Conservation (phyloP, 2,329 filamentous ascomycete species). For the Orbilia blumenaviensis region DNA sequence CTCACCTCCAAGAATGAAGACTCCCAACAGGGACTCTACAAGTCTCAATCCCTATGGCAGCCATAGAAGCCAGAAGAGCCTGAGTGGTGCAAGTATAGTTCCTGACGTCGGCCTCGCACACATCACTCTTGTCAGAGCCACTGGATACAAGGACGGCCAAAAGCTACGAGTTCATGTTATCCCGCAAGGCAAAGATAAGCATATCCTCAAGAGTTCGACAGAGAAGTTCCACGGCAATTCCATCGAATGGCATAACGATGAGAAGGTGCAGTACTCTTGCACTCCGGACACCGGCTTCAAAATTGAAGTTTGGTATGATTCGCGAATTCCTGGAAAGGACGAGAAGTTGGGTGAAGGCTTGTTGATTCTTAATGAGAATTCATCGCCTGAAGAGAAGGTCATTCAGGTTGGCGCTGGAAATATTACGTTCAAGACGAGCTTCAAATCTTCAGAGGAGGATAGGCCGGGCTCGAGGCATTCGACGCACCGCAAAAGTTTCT, state of each 20-base stretch:
- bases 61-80: constrained; percentile 64
- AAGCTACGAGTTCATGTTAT: constrained; percentile 79
- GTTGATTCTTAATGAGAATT: constrained; percentile 90
- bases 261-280: constrained; percentile 73
- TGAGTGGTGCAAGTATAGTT: constrained; percentile 70
- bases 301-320: constrained; percentile 83
- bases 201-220: constrained; percentile 90
- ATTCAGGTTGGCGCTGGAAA: constrained; percentile 77
- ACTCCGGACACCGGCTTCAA: constrained; percentile 86
- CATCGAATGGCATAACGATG: constrained; percentile 78
- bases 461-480: constrained; percentile 32
- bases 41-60: constrained; percentile 64
- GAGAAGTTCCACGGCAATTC: constrained; percentile 75
- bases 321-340: constrained; percentile 79
- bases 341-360: constrained; percentile 82
- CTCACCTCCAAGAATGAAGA: constrained; percentile 46
- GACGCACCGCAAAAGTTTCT: constrained; percentile 28
- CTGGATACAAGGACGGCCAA: constrained; percentile 77
- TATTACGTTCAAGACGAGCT: constrained; percentile 78
- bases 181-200: constrained; percentile 71
- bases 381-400: constrained; percentile 74
- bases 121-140: constrained; percentile 81
- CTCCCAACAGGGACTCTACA: constrained; percentile 51
- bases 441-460: constrained; percentile 66
- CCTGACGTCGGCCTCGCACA: constrained; percentile 78